Evolutionary conservation across 192 early-diverging fungal species (phyloP), one percentile per base, ranked within the genome.

Genomic region (Coemansia sp.): DNA sequence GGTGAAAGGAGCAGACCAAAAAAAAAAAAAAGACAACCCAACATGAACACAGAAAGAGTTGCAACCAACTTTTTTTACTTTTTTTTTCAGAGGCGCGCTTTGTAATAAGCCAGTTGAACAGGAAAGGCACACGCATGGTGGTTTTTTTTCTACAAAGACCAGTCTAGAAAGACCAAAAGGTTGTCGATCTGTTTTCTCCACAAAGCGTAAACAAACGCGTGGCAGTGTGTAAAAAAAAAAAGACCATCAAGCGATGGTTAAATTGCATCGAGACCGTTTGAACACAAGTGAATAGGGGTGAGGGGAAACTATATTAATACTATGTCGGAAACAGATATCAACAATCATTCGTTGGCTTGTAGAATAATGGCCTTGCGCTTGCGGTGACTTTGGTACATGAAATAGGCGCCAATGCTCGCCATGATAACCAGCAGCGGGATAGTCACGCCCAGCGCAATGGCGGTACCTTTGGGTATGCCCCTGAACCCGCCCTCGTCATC

Each of bases 371-470:
- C 19, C 41, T 38, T 13, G 46, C 50, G 53, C 32, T 56, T 60
- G 22, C 65, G 56, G 27, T 66, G 58, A 20, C 42, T 71, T 20
- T 53, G 44, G 41, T 64, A 68, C 41, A 68, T 39, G 5, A 77
- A 13, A 22, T 64, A 77, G 10, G 27, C 53, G 12, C 67, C 40
- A n/a, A 56, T 9, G 20, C 60, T 65, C 32, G 70, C 9, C 34
- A 66, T 22, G 2, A 77, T 71, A 10, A 68, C 50, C 3, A 61
- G 53, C 7, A 68, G 19, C 12, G 75, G 69, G 11, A 68, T 64
- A 24, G 65, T 39, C 42, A 77, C 75, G 2, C 42, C 53, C 34
- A 77, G 56, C 3, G 75, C 75, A 31, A 77, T 67, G 17, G 62
- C 51, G 1, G 75, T 66, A 11, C 42, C 36, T 39, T 42, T 68